Evolutionary conservation across 2,329 filamentous ascomycete species (phyloP), one percentile per base, ranked within the genome.

Genomic region (Phoma sp.): DNA sequence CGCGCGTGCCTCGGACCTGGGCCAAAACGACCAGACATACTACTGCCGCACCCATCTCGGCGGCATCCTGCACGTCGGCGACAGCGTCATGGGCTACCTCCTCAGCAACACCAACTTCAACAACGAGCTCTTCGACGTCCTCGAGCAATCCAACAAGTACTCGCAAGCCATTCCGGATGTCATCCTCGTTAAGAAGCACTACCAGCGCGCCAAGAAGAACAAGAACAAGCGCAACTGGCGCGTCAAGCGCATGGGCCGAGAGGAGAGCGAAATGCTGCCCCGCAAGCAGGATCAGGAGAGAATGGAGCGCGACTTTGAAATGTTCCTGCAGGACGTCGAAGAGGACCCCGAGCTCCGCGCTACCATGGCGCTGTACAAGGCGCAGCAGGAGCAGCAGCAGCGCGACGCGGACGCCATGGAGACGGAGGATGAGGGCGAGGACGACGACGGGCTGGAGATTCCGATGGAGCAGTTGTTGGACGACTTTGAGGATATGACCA

Each of bases 251-350:
- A 93, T 99, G 90, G 84, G 84, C 62, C 89, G 87, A 77, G 93
- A 98, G 60, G 91, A 97, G 73, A 89, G 90, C 63, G 93, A 97
- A 62, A 83, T 96, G 74, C 78, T 93, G 60, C 91, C 91, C 29
- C 88, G 91, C 80, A 92, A 96, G 78, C 82, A 91, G 55, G 93
- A 98, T 72, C 90, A 93, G 72, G 91, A 93, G 55, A 87, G 87
- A 60, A 87, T 96, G 80, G 93, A 98, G 72, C 85, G 88, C 62
- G 95, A 99, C 77, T 99, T 96, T 78, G 95, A 99, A 80, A 86
- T 93, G 85, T 99, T 99, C 86, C 80, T 99, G 81, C 88, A 90
- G 38, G 95, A 99, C 75, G 91, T 99, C 10, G 96, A 99, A 77
- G 93, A 98, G 73, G 95, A 99, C 74, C 84, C 90, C 46, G 95